Evolutionary conservation across 257 asterid species (phyloP), one percentile per base, ranked within the genome.

Genomic region (Gentiana macrophylla): DNA sequence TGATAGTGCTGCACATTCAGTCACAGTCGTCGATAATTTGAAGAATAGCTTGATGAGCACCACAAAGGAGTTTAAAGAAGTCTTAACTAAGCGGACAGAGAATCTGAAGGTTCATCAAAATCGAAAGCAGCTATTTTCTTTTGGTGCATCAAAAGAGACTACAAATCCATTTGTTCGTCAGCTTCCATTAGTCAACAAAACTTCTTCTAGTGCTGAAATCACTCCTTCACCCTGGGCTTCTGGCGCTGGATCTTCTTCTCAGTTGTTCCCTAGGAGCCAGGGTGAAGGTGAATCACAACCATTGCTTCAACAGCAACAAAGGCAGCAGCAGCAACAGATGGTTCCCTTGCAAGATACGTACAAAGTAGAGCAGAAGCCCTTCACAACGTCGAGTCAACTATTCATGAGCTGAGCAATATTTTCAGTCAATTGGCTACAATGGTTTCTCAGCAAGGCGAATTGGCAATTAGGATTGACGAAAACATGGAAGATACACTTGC

Each of bases 351-450:
- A 84, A 71, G 97, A 89, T 64, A 84, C 79, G 80, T 86, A 84
- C 94, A 86, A 79, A 89, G 97, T 70, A 73, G 97, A 77, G 90
- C 95, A 2, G 97, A 86, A 69, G 94, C 95, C 70, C 90, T 89
- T 72, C 95, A 86, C 66, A 86, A 84, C 64, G 94, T 81, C 56
- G 97, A 89, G 66, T 86, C 97, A 9, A 85, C 97, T 35, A 89
- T 89, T 61, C 93, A 86, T 66, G 97, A 89, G 81, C 79, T 89
- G 64, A 46, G 95, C 73, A 84, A 59, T 71, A 86, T 89, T 72
- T 89, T 86, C 72, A 86, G 83, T 66, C 97, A 89, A 77, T 80
- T 89, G 44, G 95, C 97, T 43, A 86, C 94, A 10, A 72, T 89
- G 77, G 97, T 89, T 68, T 83, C 97, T 53, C 82, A 89, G 84